Percentiles rank a stretch among this genome's conserved stretches.
Evolutionary conservation across 192 early-diverging fungal genomes (phyloP).

Genomic region (Backusella psychrophila): DNA sequence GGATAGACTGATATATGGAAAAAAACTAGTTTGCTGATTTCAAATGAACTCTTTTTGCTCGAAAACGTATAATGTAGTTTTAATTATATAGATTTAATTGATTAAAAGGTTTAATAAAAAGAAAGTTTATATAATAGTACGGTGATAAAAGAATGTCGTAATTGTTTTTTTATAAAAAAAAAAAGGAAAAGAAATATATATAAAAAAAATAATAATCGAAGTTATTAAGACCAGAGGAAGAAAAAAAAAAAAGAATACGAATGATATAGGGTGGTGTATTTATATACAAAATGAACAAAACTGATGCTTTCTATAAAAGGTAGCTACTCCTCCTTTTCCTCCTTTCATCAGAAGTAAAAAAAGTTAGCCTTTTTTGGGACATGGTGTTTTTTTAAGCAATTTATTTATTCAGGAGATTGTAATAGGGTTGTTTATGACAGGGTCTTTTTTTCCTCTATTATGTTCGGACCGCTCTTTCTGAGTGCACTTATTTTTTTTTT

Average conservation of each 20-base stretch:
- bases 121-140: background rate
- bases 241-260: conserved; percentile 18
- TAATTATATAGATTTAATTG: background rate
- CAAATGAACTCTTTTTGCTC: background rate
- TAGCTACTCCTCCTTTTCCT: background rate
- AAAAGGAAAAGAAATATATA: background rate
- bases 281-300: background rate
- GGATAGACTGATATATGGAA: background rate
- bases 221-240: background rate
- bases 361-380: conserved; percentile 3
- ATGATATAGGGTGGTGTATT: background rate
- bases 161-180: background rate
- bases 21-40: background rate
- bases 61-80: conserved; percentile 3
- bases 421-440: conserved; percentile 1
- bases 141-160: background rate
- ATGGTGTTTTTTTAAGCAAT: conserved; percentile 7
- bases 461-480: no score
- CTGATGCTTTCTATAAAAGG: background rate
- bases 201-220: background rate
- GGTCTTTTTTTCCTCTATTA: conserved; percentile 1
- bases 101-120: background rate
- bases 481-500: background rate
- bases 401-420: background rate
- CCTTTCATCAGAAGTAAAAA: background rate